Evolutionary conservation across 2,329 filamentous ascomycete genomes (phyloP), one percentile per base, ranked within the genome.

Genomic region (Aspergillus floridensis): DNA sequence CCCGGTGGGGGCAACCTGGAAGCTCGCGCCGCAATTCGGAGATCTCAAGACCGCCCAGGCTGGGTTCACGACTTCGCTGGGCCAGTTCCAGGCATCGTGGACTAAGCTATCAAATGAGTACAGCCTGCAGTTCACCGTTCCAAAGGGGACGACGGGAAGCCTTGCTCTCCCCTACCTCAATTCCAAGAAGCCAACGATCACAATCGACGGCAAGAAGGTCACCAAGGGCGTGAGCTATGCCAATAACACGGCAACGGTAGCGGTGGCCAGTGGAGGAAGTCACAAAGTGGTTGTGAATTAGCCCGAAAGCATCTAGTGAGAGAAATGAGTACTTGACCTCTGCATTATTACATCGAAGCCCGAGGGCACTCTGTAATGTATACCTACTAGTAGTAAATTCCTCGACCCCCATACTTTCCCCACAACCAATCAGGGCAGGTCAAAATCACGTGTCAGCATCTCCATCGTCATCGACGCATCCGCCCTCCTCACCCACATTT

Each of bases 21-120:
- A 61, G 12, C 52, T 83, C 29, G 73, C 67, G 21, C 81, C 81
- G 5, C 72, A 77, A 56, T 76, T 80, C 57, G 80, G 76, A 1
- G 78, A 80, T 60, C 61, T 82, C 57, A 69, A 63, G 16, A 71
- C 63, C 50, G 79, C 77, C 2, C 72, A 81, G 61, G 78, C 74
- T 1, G 81, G 80, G 0, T 83, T 82, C 56, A 72, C 68, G 32
- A 82, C 81, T 1, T 61, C 60, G n/a, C 61, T 81, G 32, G 81
- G 81, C 0, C 74, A 69, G 38, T 53, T 44, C 38, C 41, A 55
- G 44, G 66, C 64, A 6, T 56, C 60, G 19, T 72, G 69, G 69
- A 63, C 49, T 5, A 65, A 54, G 46, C 35, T 35, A 2, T 22
- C 48, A 1, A 24, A 56, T 35, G 60, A 58, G n/a, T 72, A 72